Evolutionary conservation across 805 yeast species (phyloP).

Genomic region (Kodamaea kakaduensis): DNA sequence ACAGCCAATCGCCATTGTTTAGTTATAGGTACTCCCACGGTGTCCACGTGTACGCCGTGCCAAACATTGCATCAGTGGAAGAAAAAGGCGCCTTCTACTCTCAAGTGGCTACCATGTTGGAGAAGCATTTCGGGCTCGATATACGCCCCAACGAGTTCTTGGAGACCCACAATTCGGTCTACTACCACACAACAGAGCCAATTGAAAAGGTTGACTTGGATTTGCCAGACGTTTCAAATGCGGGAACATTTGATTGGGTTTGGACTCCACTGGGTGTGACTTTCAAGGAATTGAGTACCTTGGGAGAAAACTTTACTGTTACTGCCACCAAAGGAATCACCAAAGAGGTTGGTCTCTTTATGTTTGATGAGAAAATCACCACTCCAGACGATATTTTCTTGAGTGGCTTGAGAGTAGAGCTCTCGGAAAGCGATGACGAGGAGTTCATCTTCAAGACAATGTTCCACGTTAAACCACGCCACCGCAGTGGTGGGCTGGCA

Average conservation of each 20-base stretch:
- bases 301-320: slow-evolving; percentile 2
- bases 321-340: slow-evolving; percentile 4
- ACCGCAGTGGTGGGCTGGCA: slow-evolving; percentile 16
- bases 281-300: slow-evolving; percentile 3
- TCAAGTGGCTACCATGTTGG: slow-evolving; percentile 13
- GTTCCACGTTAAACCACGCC: slow-evolving; percentile 41
- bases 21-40: slow-evolving; percentile 25
- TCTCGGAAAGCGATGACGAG: slow-evolving; percentile 14
- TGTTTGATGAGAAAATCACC: slow-evolving; percentile 24
- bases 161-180: slow-evolving; percentile 24
- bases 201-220: slow-evolving; percentile 1
- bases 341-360: slow-evolving; percentile 38
- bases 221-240: background rate
- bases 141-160: slow-evolving; percentile 1
- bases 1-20: slow-evolving; percentile 18
- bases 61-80: slow-evolving; percentile 14
- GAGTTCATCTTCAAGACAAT: slow-evolving; percentile 31
- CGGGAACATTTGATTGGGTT: slow-evolving; percentile 6
- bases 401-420: slow-evolving; percentile 31
- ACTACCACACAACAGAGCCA: slow-evolving; percentile 17
- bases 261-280: background rate
- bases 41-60: slow-evolving; percentile 28
- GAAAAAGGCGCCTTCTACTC: slow-evolving; percentile 20
- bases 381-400: slow-evolving; percentile 32
- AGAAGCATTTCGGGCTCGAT: slow-evolving; percentile 2